Base-by-base conservation (phyloP, 805 yeast species). In the Myxozyma lipomycoides region DNA sequence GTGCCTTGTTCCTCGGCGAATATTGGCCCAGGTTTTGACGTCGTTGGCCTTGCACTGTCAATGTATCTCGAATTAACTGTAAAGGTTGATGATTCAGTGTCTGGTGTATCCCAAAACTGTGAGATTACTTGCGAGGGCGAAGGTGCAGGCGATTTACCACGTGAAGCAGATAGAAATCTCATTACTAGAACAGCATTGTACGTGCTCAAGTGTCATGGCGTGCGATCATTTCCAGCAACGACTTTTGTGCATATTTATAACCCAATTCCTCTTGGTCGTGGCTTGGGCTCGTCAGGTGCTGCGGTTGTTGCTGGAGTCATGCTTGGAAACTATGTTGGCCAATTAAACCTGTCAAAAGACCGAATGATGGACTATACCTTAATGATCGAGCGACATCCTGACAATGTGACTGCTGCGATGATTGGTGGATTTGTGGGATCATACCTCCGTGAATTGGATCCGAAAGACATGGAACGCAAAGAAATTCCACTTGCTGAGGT, bases 381-480 rank as follows among this genome's bases (percentile, higher is more conserved):
- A 61, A 86, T 93, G 93, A 90, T 93, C 60, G 98, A 93, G 73
- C 82, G 98, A 67, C 98, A 93, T 64, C 98, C 98, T 32, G 98
- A 93, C 70, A 93, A 93, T 69, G 90, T 93, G 64, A 88, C 96
- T 10, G 98, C 98, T 28, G 96, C 98, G 34, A 88, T 93, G 96
- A 84, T 90, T 83, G 98, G 98, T 53, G 97, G 98, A 1, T 93
- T 93, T 68, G 96, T 90, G 38, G 98, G 98, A 40, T 88, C 96
- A 3, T 93, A 85, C 69, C 76, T 93, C 64, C 79, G 95, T 62
- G 95, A 86, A 56, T 72, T 93, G 52, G 73, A 81, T 30, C 81
- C 82, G 2, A 77, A 79, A 37, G 97, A 90, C 59, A 75, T 77
- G 58, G 82, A 76, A 52, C 78, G 86, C 46, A 84, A 86, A 58